These are phyloP conservation scores for Pestalotiopsis sp. DNA, from an alignment of 2,329 filamentous ascomycete genomes.

Conservation along the genomic window DNA sequence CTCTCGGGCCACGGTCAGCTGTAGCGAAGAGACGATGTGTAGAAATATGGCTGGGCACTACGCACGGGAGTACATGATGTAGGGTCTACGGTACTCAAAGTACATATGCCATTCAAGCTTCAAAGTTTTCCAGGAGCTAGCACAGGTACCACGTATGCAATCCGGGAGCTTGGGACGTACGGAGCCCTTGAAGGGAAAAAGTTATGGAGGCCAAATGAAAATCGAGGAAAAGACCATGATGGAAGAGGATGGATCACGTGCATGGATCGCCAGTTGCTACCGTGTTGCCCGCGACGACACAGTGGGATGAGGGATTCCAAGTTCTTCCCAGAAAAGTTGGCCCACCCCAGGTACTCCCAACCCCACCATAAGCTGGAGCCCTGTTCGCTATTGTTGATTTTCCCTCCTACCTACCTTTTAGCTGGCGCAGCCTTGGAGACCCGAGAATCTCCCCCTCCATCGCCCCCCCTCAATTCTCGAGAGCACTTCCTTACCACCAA, in stretches of 20 bases:
- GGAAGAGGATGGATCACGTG: slow-evolving; percentile 2
- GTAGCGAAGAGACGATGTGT: too few relatives aligned
- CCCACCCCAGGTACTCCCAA: not conserved
- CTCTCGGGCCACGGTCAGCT: not conserved
- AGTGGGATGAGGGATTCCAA: slow-evolving; percentile 4
- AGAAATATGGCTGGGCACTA: too few relatives aligned
- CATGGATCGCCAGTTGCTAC: not conserved
- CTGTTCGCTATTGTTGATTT: slow-evolving; percentile 1
- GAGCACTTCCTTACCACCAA: slow-evolving; percentile 2
- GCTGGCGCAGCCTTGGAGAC: not conserved
- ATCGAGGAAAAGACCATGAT: not conserved
- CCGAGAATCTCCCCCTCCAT: slow-evolving; percentile 8
- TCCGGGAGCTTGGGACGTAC: not conserved
- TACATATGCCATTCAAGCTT: too few relatives aligned
- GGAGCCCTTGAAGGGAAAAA: not conserved
- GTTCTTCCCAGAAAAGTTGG: not conserved
- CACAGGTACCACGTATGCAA: not conserved
- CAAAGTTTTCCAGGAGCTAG: not conserved
- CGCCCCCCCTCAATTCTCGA: slow-evolving; percentile 1
- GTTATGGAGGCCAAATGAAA: not conserved
- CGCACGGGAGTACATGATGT: too few relatives aligned
- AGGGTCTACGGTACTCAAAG: too few relatives aligned
- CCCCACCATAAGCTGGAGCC: slow-evolving; percentile 4
- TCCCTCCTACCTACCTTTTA: not conserved
- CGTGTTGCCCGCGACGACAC: slow-evolving; percentile 8